A percentile compares a stretch with the other conserved stretches of the same genome.
Evolutionary conservation across 176 grass and related monocot genomes (phyloP).

Genomic region (Carex kokanica): DNA sequence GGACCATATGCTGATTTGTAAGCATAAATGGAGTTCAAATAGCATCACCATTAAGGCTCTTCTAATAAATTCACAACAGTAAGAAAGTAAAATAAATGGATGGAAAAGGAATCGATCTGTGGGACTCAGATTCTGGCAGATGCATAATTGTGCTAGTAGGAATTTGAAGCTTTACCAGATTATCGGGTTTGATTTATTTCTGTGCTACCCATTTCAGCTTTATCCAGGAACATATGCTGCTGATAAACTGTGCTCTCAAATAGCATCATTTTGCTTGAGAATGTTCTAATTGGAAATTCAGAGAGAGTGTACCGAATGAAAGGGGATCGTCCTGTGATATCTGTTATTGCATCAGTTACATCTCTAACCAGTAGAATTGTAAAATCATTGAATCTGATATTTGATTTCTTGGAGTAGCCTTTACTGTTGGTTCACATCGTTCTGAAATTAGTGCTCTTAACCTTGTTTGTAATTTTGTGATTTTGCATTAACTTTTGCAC

Average conservation of each 20-base stretch:
- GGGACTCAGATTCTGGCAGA: neutral
- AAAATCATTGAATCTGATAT: neutral
- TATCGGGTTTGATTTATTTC: neutral
- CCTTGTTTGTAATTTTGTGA: constrained; percentile 1
- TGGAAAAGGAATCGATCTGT: neutral
- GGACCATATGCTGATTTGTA: neutral
- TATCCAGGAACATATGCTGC: neutral
- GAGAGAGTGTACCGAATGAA: neutral
- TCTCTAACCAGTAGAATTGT: neutral
- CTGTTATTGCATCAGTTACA: neutral
- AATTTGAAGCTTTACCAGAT: neutral
- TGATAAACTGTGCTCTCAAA: neutral
- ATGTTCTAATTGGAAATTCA: neutral
- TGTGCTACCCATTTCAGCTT: neutral
- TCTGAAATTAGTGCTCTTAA: neutral
- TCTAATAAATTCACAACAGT: neutral
- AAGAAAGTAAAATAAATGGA: neutral
- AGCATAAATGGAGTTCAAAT: neutral
- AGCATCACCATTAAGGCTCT: neutral
- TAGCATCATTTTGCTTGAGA: neutral
- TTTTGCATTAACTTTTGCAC: neutral
- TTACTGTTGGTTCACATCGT: neutral
- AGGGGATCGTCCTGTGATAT: neutral
- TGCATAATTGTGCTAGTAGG: neutral
- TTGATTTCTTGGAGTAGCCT: neutral